Base-by-base conservation (phyloP, 2,329 filamentous ascomycete species). In the Fusarium guadeloupense region DNA sequence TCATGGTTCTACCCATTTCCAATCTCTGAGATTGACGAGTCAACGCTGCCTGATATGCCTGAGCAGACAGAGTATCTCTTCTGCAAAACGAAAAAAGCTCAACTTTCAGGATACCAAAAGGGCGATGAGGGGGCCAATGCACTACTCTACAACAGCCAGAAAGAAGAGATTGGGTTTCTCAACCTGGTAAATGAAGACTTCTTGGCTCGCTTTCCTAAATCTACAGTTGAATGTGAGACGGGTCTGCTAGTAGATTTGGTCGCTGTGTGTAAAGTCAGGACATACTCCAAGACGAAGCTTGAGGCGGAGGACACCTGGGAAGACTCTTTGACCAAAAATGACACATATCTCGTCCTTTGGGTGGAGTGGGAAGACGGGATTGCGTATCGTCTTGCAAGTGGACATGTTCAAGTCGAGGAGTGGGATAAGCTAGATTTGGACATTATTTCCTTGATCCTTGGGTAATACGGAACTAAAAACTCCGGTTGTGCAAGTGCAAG, bases 31-130 rank as follows among this genome's bases (percentile, higher is more conserved):
- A 39, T 63, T 2, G 4, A 48, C 2, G 58, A 63, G 19, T 52
- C 38, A 1, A 59, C 58, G 6, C 12, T 28, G 0, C 54, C 54
- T 0, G 13, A 16, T 16, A 63, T 46, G 31, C 54, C 58, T 2
- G 45, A 62, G 23, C 58, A 63, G n/a, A 63, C 60, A 0, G 26
- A 28, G 5, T 60, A 49, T 19, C 16, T 62, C 1, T 52, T 59
- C 14, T 59, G 54, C 10, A 14, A 62, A 4, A 63, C 54, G 1
- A 25, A 1, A 5, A 39, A 26, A 17, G 49, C 42, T 10, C 48
- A 6, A 8, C 21, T 61, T 1, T 34, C 1, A 21, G 19, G 7
- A 9, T 19, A 4, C n/a, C n/a, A n/a, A n/a, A n/a, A n/a, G n/a
- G n/a, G n/a, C n/a, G n/a, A n/a, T 9, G 4, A 44, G 2, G 10